These are phyloP conservation scores for Lactarius vividus DNA, from an alignment of 768 basidiomycete genomes.

Conservation along the genomic window DNA sequence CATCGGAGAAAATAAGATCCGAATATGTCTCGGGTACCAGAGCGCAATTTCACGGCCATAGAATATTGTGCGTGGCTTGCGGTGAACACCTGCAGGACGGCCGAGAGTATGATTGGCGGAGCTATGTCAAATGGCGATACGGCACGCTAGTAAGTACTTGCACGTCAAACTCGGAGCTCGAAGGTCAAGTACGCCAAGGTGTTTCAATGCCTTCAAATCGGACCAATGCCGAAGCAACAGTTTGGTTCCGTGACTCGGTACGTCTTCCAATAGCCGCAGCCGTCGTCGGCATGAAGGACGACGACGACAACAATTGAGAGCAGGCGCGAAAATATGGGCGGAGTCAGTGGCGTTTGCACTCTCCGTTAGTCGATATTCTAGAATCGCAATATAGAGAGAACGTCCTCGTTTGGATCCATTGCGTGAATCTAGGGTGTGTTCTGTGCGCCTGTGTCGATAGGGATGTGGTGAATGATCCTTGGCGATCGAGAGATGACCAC, in stretches of 20 bases:
- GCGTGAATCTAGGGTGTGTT: not conserved
- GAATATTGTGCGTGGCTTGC: not conserved
- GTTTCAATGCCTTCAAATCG: not conserved
- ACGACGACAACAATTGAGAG: not conserved
- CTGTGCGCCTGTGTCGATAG: not conserved
- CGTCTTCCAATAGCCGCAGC: not conserved
- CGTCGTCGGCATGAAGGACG: not conserved
- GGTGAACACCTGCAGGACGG: not conserved
- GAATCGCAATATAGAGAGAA: not conserved
- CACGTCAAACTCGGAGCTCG: not conserved
- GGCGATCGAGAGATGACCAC: not conserved
- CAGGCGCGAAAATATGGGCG: not conserved
- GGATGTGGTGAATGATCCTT: not conserved
- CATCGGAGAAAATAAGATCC: not conserved
- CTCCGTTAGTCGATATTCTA: not conserved
- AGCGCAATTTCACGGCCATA: not conserved
- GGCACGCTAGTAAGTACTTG: not conserved
- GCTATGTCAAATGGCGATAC: not conserved
- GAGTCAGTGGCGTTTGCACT: not conserved
- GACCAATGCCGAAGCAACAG: not conserved
- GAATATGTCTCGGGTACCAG: not conserved
- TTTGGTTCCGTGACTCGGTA: not conserved
- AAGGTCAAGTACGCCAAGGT: not conserved
- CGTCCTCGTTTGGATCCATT: not conserved
- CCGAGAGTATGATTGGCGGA: not conserved